A percentile compares a stretch with the other conserved stretches of the same genome.
phyloP scores from a whole-genome alignment of 2,329 filamentous ascomycete species.

The Verticillium longisporum region DNA sequence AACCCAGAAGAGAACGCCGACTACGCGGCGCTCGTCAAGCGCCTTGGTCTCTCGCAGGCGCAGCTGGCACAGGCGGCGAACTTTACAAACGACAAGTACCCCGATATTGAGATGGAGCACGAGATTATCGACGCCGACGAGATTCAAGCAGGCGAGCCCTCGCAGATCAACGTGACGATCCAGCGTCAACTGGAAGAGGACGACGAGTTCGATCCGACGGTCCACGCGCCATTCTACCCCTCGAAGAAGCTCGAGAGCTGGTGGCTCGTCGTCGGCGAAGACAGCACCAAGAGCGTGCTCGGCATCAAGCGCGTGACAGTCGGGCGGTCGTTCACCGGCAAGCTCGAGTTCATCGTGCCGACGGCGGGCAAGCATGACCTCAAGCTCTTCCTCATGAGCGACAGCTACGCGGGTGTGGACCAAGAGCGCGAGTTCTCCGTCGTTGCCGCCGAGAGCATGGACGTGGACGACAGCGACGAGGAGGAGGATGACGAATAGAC shows the following conservation, averaged over 20 bases:
- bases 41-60: conserved; percentile 69
- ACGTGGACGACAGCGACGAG: conserved; percentile 84
- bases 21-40: conserved; percentile 69
- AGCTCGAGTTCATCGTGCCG: conserved; percentile 83
- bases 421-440: conserved; percentile 89
- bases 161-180: conserved; percentile 78
- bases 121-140: conserved; percentile 75
- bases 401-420: conserved; percentile 94
- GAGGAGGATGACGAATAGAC: conserved; percentile 54
- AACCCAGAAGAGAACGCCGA: conserved; percentile 87
- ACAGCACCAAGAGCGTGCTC: conserved; percentile 77
- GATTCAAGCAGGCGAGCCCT: conserved; percentile 72
- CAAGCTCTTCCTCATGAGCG: conserved; percentile 92
- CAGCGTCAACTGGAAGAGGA: conserved; percentile 74
- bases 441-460: conserved; percentile 84
- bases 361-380: conserved; percentile 77
- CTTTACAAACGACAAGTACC: conserved; percentile 96
- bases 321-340: conserved; percentile 67
- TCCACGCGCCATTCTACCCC: conserved; percentile 94
- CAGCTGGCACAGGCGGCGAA: conserved; percentile 85
- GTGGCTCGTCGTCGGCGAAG: conserved; percentile 96
- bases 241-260: conserved; percentile 91
- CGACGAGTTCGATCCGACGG: conserved; percentile 65
- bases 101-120: conserved; percentile 87
- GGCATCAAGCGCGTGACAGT: conserved; percentile 95